phyloP scores from a whole-genome alignment of 2,329 filamentous ascomycete species.

The Epichloe baconii region DNA sequence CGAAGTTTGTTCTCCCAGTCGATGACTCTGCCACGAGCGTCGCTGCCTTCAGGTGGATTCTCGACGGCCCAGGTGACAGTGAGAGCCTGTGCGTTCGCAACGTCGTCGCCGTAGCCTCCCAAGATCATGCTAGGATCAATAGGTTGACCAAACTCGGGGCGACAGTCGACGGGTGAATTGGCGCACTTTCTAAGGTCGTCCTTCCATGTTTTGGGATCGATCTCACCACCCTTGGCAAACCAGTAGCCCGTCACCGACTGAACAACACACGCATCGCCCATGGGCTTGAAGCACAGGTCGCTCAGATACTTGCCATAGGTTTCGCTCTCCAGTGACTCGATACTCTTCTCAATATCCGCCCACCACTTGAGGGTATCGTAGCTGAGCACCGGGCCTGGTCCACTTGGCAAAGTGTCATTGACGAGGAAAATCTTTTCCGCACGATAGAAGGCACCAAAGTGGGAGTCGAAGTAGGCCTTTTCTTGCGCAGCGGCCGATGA shows the following conservation, averaged over 20 bases:
- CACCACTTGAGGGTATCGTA: constrained; percentile 89
- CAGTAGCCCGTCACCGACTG: constrained; percentile 91
- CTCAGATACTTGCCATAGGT: constrained; percentile 56
- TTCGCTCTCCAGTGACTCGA: constrained; percentile 58
- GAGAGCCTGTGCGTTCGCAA: constrained; percentile 64
- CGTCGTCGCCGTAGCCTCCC: constrained; percentile 60
- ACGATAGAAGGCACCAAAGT: constrained; percentile 92
- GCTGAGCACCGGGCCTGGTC: constrained; percentile 64
- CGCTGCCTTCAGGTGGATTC: constrained; percentile 65
- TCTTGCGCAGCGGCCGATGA: constrained; percentile 82
- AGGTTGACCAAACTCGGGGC: constrained; percentile 81
- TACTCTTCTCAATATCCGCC: constrained; percentile 74
- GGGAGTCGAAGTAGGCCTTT: constrained; percentile 83
- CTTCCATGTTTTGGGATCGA: constrained; percentile 48
- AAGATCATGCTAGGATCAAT: constrained; percentile 76
- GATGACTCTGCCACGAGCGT: constrained; percentile 59
- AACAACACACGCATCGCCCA: constrained; percentile 76
- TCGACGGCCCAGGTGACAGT: constrained; percentile 92
- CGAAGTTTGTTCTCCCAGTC: constrained; percentile 81
- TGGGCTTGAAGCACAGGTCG: constrained; percentile 90
- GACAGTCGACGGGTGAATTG: constrained; percentile 67
- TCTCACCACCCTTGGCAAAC: constrained; percentile 37
- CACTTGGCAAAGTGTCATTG: constrained; percentile 59
- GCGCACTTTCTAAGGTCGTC: constrained; percentile 60
- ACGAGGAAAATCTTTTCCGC: constrained; percentile 89